Conservation (phyloP, 2,329 filamentous ascomycete genomes). For the Colletotrichum sp. region DNA sequence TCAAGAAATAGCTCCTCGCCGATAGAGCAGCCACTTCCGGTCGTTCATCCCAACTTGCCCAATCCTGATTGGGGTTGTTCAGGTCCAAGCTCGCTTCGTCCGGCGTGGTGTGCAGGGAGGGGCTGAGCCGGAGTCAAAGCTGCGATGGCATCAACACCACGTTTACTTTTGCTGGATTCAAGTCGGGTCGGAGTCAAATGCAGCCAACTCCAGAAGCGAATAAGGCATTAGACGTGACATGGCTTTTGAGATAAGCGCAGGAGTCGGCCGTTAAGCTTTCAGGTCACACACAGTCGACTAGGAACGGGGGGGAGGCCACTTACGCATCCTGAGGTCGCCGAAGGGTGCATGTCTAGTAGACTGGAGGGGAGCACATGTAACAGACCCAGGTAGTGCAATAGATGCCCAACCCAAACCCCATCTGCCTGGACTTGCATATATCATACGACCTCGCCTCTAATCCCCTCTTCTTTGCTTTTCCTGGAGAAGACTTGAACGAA, state of each 20-base stretch:
- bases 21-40: constrained; percentile 15
- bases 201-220: not conserved
- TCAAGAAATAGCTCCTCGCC: constrained; percentile 7
- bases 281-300: constrained; percentile 5
- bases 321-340: constrained; percentile 7
- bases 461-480: not conserved
- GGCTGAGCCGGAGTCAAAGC: constrained; percentile 6
- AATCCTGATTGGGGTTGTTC: not conserved
- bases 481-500: not conserved
- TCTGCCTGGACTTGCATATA: constrained; percentile 3
- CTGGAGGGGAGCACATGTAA: not conserved
- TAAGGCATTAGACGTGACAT: not conserved
- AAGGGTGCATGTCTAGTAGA: not conserved
- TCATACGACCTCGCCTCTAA: not conserved
- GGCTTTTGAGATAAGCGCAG: not conserved
- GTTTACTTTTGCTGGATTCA: not conserved
- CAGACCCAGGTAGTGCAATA: not conserved
- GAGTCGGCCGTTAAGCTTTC: constrained; percentile 3
- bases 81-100: constrained; percentile 16
- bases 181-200: constrained; percentile 1
- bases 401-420: not conserved
- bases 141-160: not conserved
- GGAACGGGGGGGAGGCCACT: not conserved
- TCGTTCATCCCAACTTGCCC: constrained; percentile 2
- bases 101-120: not conserved